These are phyloP conservation scores for Syzygium aromaticum DNA, from an alignment of 345 rosid species.

Conservation along the genomic window DNA sequence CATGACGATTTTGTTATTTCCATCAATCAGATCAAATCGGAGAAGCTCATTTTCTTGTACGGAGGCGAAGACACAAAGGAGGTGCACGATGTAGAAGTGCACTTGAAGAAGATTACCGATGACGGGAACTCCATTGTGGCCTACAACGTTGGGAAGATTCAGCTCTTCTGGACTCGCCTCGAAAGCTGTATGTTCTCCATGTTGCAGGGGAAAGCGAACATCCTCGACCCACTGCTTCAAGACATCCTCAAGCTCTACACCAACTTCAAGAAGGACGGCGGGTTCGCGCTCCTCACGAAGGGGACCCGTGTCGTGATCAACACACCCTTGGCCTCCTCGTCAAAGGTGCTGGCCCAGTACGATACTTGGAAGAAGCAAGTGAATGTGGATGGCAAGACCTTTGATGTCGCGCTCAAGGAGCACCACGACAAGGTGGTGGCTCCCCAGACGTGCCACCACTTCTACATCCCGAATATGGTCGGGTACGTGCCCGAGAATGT, in stretches of 20 bases:
- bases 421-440: conserved; percentile 4
- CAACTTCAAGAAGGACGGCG: conserved; percentile 5
- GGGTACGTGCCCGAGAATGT: background rate
- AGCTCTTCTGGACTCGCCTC: background rate
- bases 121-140: background rate
- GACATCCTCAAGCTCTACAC: conserved; percentile 6
- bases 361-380: conserved; percentile 8
- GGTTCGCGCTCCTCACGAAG: background rate
- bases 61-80: conserved; percentile 3
- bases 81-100: background rate
- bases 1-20: background rate
- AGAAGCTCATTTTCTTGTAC: conserved; percentile 4
- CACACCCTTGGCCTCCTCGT: background rate
- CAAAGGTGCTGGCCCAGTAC: background rate
- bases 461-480: conserved; percentile 1
- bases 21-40: conserved; percentile 1
- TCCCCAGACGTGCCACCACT: conserved; percentile 1
- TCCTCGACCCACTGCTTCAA: conserved; percentile 1
- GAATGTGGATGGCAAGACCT: background rate
- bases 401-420: conserved; percentile 1
- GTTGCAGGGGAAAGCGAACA: conserved; percentile 2
- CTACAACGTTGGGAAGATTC: background rate
- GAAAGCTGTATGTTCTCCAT: conserved; percentile 9
- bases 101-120: conserved; percentile 3
- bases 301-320: conserved; percentile 8